Evolutionary conservation across 139 green algal species (phyloP).

Genomic region (Astrephomene gubernaculifera): DNA sequence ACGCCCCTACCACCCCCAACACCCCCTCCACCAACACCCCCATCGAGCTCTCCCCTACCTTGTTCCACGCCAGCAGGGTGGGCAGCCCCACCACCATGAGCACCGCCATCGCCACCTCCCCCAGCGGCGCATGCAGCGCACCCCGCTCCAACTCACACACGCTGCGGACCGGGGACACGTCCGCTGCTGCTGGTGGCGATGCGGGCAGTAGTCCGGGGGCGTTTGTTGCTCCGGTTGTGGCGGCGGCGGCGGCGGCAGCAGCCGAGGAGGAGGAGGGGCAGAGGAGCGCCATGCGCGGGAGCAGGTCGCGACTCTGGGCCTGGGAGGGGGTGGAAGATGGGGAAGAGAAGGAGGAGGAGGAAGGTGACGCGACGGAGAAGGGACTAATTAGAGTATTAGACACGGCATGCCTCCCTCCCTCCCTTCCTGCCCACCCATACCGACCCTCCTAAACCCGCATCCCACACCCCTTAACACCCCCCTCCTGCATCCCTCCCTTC

Average conservation of each 20-base stretch:
- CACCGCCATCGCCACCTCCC: slow-evolving; percentile 2
- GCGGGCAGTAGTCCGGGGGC: too few relatives aligned
- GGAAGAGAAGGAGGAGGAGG: neutral
- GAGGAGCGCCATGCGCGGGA: slow-evolving; percentile 1
- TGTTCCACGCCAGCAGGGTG: slow-evolving; percentile 37
- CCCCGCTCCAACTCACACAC: neutral
- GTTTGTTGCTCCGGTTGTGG: too few relatives aligned
- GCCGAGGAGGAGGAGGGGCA: too few relatives aligned
- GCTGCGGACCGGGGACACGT: slow-evolving; percentile 28
- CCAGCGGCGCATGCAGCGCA: slow-evolving; percentile 9
- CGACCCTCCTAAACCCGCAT: too few relatives aligned
- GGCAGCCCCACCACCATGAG: slow-evolving; percentile 21
- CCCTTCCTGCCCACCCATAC: too few relatives aligned
- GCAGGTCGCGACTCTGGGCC: slow-evolving; percentile 25
- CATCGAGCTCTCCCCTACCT: neutral
- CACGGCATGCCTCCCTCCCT: too few relatives aligned
- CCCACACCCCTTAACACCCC: too few relatives aligned
- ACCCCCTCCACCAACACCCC: neutral
- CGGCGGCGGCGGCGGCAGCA: too few relatives aligned
- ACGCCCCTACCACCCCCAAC: neutral
- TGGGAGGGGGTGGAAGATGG: neutral
- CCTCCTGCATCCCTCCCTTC: neutral
- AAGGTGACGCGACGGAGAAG: neutral
- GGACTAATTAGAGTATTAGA: neutral
- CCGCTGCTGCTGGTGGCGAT: too few relatives aligned